These are phyloP conservation scores for Diaporthe sp. DNA, from an alignment of 2,329 filamentous ascomycete genomes.

Conservation along the genomic window DNA sequence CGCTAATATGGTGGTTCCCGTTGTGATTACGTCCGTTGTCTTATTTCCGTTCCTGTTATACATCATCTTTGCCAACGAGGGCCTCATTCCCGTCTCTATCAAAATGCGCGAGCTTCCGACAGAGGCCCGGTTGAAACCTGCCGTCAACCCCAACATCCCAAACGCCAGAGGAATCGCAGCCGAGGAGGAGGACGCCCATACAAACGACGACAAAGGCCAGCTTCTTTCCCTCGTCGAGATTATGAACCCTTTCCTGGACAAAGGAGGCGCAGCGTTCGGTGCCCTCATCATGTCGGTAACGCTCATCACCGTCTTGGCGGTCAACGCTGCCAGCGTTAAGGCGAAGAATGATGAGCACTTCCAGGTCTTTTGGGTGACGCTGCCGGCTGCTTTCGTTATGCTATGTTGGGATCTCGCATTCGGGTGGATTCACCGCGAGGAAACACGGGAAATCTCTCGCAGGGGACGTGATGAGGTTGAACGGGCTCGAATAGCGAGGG, in stretches of 20 bases:
- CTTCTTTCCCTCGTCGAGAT: constrained; percentile 69
- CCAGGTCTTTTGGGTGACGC: constrained; percentile 73
- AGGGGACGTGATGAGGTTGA: constrained; percentile 63
- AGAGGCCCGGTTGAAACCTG: constrained; percentile 53
- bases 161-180: constrained; percentile 65
- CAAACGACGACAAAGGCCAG: neutral
- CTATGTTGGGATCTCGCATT: constrained; percentile 73
- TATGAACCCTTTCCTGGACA: constrained; percentile 80
- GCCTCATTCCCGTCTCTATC: constrained; percentile 58
- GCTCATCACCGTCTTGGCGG: constrained; percentile 70
- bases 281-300: constrained; percentile 74
- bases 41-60: constrained; percentile 78
- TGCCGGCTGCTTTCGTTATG: constrained; percentile 76
- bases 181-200: constrained; percentile 53
- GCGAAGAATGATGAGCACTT: constrained; percentile 56
- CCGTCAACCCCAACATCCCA: constrained; percentile 80
- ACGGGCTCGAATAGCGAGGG: constrained; percentile 51
- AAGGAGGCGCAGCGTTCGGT: constrained; percentile 71
- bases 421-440: constrained; percentile 71
- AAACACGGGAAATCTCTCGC: constrained; percentile 71
- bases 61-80: constrained; percentile 55
- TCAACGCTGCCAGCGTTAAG: constrained; percentile 70
- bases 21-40: constrained; percentile 73
- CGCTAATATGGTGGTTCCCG: constrained; percentile 79
- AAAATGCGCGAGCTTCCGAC: constrained; percentile 74